A percentile compares a stretch with the other conserved stretches of the same genome.
Conservation (phyloP, 352 stramenopile species). For the Globisporangium cylindrosporum region DNA sequence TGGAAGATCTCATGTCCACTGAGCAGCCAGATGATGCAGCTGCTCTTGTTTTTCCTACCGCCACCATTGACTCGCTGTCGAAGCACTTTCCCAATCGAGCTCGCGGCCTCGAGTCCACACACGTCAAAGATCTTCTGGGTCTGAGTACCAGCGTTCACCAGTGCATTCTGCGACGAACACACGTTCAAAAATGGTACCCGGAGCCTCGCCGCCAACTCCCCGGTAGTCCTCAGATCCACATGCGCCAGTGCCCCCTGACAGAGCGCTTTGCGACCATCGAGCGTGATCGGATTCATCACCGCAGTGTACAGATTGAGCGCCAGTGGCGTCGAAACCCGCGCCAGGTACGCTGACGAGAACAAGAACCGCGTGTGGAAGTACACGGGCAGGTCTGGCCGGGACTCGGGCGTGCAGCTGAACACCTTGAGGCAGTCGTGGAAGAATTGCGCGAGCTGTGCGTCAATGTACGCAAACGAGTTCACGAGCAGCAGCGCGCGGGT, state of each 20-base stretch:
- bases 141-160: conserved; percentile 84
- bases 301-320: conserved; percentile 95
- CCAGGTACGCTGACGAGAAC: conserved; percentile 91
- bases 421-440: conserved; percentile 95
- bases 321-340: conserved; percentile 90
- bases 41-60: conserved; percentile 18
- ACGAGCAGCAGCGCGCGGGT: conserved; percentile 83
- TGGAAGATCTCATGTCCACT: conserved; percentile 94
- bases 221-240: conserved; percentile 54
- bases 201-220: conserved; percentile 47
- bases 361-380: conserved; percentile 96
- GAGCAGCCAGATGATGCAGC: conserved; percentile 81
- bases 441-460: conserved; percentile 89
- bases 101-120: conserved; percentile 49
- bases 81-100: conserved; percentile 80
- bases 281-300: conserved; percentile 92
- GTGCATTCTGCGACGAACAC: conserved; percentile 82
- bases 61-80: conserved; percentile 11
- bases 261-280: conserved; percentile 87
- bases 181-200: conserved; percentile 84
- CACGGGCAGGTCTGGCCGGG: conserved; percentile 90
- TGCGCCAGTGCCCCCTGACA: conserved; percentile 84
- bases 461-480: conserved; percentile 90
- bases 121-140: conserved; percentile 64
- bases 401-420: conserved; percentile 87